Conservation (phyloP, 345 rosid species). For the Arabis alpina region DNA sequence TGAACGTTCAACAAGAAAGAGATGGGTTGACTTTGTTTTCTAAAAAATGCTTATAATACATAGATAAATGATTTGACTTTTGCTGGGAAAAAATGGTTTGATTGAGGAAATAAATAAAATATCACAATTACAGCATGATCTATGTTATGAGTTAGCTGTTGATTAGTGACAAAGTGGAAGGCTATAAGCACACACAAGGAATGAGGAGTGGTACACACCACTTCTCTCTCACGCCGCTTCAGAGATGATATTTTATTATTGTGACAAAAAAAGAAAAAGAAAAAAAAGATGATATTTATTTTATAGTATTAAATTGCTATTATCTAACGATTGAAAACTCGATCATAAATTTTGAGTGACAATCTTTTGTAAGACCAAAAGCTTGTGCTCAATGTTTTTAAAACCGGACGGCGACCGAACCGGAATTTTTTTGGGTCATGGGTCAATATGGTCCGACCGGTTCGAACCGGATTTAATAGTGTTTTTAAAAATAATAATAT, state of each 20-base stretch:
- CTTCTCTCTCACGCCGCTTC: conserved; percentile 33
- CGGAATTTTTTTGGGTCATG: too few species aligned
- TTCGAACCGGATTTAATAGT: too few species aligned
- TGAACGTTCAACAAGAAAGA: neutral
- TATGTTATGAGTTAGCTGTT: conserved; percentile 26
- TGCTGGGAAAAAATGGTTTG: neutral
- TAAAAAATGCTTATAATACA: neutral
- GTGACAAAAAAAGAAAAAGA: too few species aligned
- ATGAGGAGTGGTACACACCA: conserved; percentile 39
- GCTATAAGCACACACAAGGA: conserved; percentile 15
- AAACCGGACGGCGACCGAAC: too few species aligned
- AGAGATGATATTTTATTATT: neutral
- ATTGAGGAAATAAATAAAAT: neutral
- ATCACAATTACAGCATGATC: conserved; percentile 36
- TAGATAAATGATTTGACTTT: neutral
- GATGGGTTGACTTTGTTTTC: conserved; percentile 28
- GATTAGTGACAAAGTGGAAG: conserved; percentile 35
- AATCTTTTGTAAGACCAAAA: neutral
- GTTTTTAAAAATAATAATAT: too few species aligned
- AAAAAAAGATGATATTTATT: neutral
- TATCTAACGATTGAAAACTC: neutral
- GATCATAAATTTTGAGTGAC: neutral
- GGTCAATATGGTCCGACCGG: too few species aligned
- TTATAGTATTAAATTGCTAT: neutral
- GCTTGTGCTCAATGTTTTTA: too few species aligned